Evolutionary conservation across 495 filamentous ascomycete genomes (phyloP).

Genomic region (Neurospora cerealis): DNA sequence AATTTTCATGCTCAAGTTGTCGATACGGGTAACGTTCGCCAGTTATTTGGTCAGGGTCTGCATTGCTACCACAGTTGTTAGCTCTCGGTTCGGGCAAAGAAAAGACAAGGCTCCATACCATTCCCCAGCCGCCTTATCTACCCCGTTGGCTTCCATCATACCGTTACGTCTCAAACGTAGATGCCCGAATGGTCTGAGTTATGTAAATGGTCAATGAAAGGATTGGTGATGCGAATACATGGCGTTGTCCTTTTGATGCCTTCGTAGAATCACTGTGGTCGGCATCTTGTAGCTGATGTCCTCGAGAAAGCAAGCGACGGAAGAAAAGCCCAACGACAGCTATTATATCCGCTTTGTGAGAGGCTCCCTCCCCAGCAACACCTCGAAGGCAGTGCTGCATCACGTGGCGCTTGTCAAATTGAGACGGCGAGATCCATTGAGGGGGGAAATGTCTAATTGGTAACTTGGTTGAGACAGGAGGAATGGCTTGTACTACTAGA

Average conservation of each 20-base stretch:
- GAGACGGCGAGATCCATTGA: neutral
- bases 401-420: neutral
- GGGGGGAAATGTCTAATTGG: neutral
- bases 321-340: neutral
- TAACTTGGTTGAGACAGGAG: neutral
- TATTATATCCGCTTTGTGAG: neutral
- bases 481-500: neutral
- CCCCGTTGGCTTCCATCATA: neutral
- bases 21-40: neutral
- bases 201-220: neutral
- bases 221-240: neutral
- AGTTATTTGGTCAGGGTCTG: neutral
- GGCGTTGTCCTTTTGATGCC: neutral
- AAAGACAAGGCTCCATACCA: neutral
- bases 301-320: neutral
- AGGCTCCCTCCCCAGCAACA: neutral
- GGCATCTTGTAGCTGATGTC: neutral
- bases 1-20: neutral
- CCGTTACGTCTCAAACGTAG: neutral
- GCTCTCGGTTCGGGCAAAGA: neutral
- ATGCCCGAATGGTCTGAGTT: neutral
- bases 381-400: neutral
- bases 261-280: neutral
- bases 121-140: fast-evolving
- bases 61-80: neutral